Base-by-base conservation (phyloP, 768 basidiomycete species). In the Boletus rufocinnamomeus region DNA sequence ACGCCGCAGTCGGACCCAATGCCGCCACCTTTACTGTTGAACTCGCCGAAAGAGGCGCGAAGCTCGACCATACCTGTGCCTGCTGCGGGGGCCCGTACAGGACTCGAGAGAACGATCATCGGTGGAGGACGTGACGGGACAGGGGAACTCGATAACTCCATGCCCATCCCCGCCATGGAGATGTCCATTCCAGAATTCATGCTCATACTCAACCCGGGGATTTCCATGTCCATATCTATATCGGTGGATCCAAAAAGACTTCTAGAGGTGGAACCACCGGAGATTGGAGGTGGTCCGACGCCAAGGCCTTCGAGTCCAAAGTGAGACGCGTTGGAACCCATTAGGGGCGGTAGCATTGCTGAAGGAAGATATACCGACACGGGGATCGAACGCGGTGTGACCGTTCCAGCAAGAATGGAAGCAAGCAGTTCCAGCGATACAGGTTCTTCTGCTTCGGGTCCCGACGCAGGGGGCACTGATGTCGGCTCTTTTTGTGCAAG, bases 51-150 rank as follows among this genome's bases (percentile, higher is more conserved):
- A 17, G 79, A 72, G 2, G 91, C 82, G 3, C 82, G 74, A 48
- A 91, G 83, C 63, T 87, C 84, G 23, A 91, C 80, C 43, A 85
- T 75, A 3, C 87, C 87, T 9, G 82, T 75, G 2, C 87, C 88
- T 17, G 82, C 80, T 37, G 85, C 83, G 4, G 87, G 84, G 1
- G 84, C 77, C 34, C 83, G 80, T 64, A 85, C 85, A 3, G 89
- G 89, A 50, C 80, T 83, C 28, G 84, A 84, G 78, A 91, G 82
- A 11, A 85, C 76, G 62, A 92, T 84, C 62, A 74, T 80, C 13
- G 85, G 79, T 27, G 80, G 75, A 25, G 76, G 78, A 30, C 72
- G 69, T 13, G 72, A 71, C 38, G 76, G 57, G 37, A 67, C 68
- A 6, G 79, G 72, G 0, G 77, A 65, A 65, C 56, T 77, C 69